Evolutionary conservation across 2,329 filamentous ascomycete species (phyloP).

Genomic region (Daldinia eschscholtzii): DNA sequence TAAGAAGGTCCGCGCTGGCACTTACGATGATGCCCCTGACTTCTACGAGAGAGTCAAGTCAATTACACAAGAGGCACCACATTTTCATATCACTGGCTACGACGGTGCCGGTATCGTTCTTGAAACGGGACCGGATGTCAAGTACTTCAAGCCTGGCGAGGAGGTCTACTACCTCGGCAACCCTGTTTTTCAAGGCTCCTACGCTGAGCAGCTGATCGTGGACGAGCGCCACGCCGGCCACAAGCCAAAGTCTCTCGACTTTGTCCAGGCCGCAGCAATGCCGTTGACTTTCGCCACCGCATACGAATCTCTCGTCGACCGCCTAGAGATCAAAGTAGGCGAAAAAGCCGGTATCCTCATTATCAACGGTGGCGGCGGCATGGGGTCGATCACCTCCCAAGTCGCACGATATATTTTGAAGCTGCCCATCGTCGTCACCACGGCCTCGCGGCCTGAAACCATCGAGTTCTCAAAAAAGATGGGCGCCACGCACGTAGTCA

Average conservation of each 20-base stretch:
- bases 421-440: constrained; percentile 59
- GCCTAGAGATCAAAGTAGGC: constrained; percentile 48
- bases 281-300: constrained; percentile 60
- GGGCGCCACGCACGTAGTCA: constrained; percentile 59
- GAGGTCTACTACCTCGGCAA: constrained; percentile 58
- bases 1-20: constrained; percentile 53
- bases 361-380: constrained; percentile 61
- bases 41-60: constrained; percentile 53
- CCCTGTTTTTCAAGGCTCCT: constrained; percentile 57
- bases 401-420: constrained; percentile 57
- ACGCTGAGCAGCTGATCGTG: constrained; percentile 59
- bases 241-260: constrained; percentile 57
- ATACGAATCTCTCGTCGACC: constrained; percentile 58
- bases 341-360: constrained; percentile 59
- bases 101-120: constrained; percentile 58
- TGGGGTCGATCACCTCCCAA: constrained; percentile 60
- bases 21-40: constrained; percentile 55
- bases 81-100: constrained; percentile 58
- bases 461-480: constrained; percentile 55
- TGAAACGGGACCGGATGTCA: constrained; percentile 51
- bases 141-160: constrained; percentile 57
- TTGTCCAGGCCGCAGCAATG: constrained; percentile 58
- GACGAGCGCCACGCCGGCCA: constrained; percentile 55
- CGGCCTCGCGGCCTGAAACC: constrained; percentile 58
- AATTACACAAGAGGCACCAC: constrained; percentile 37